Evolutionary conservation across 140 eudicot species (phyloP), one percentile per base, ranked within the genome.

Genomic region (Bidens hawaiensis): DNA sequence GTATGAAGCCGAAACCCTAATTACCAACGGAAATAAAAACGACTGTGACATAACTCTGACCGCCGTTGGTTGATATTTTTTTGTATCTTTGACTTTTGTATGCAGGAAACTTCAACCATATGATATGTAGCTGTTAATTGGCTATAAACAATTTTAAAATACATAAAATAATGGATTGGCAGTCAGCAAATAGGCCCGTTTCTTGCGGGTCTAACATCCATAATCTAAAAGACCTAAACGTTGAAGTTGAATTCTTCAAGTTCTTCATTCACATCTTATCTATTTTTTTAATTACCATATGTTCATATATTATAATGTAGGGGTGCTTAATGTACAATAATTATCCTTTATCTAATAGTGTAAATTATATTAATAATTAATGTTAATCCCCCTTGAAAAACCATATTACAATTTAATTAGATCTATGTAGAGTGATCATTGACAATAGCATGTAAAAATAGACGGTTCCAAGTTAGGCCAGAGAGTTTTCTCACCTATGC

Each of bases 191-290:
- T 71, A 52, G 84, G 84, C 81, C 91, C 91, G 84, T 52, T 52
- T 73, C 81, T 62, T 84, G 82, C 91, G 87, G 86, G 86, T 79
- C 76, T 74, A 76, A 73, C 77, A 76, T 65, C 89, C 66, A 78
- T 78, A 78, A 67, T 78, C 75, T 81, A 40, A 63, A 81, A 81
- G 82, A 81, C 84, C 79, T 73, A 76, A 85, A 76, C 83, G 89
- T 82, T 82, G n/a, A 85, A 85, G 77, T 85, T 85, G 83, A 85
- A 82, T 65, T 85, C 85, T 76, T 70, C 94, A 72, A 76, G 80
- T 76, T 62, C 67, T 34, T 56, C 47, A 38, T 66, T 73, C 69
- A 73, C 61, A 73, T 33, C 63, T 47, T 30, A 56, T 48, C 64
- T 72, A 24, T 46, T 12, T 43, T 19, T 64, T 49, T 36, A 55